Conservation (phyloP, 345 rosid genomes). For the Gossypium australe region DNA sequence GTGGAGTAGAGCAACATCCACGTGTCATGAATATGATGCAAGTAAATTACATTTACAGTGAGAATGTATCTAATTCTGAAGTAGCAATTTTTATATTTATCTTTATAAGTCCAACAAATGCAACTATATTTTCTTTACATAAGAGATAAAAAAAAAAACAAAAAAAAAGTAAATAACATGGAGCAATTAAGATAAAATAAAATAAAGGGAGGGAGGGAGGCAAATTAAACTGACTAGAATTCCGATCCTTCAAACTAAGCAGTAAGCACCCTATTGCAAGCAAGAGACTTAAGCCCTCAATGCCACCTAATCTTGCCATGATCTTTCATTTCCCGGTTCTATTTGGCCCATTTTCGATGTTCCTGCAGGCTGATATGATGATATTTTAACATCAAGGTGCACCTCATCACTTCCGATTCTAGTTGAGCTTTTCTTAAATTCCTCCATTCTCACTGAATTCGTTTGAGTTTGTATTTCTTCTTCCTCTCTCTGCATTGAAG, state of each 20-base stretch:
- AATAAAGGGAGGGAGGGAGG: background rate
- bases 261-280: conserved; percentile 14
- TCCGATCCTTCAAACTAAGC: conserved; percentile 15
- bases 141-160: background rate
- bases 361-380: conserved; percentile 57
- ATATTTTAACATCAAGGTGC: conserved; percentile 41
- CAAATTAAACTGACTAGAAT: background rate
- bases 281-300: conserved; percentile 48
- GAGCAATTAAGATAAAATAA: background rate
- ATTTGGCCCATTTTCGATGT: conserved; percentile 43
- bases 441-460: conserved; percentile 37
- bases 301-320: conserved; percentile 95
- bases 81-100: conserved; percentile 18
- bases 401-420: conserved; percentile 44
- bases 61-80: background rate
- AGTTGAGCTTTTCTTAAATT: conserved; percentile 28
- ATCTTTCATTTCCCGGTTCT: conserved; percentile 81
- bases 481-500: conserved; percentile 57
- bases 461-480: conserved; percentile 48
- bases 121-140: conserved; percentile 28
- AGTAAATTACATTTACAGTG: background rate
- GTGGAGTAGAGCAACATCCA: background rate
- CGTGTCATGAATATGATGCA: background rate
- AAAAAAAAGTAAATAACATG: background rate
- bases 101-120: conserved; percentile 14